phyloP scores from a whole-genome alignment of 2,329 filamentous ascomycete species.

The Xylaria digitata region DNA sequence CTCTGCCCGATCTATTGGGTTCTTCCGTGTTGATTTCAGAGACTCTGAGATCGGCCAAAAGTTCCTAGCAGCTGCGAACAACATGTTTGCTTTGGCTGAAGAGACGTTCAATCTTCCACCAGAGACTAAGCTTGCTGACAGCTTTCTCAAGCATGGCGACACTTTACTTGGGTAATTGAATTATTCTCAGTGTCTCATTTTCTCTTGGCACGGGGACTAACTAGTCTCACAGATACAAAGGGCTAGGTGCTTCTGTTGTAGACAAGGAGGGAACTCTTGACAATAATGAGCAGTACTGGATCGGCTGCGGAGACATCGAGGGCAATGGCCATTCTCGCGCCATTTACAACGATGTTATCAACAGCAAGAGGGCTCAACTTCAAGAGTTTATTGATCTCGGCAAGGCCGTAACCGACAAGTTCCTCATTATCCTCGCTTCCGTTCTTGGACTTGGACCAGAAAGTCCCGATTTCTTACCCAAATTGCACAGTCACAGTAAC shows the following conservation, averaged over 20 bases:
- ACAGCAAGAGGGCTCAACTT: slow-evolving; percentile 23
- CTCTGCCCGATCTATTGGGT: slow-evolving; percentile 32
- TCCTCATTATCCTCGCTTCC: slow-evolving; percentile 24
- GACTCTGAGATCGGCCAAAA: slow-evolving; percentile 30
- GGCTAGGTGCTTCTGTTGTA: slow-evolving; percentile 33
- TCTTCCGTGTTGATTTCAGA: slow-evolving; percentile 35
- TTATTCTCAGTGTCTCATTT: not conserved
- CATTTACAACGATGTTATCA: slow-evolving; percentile 35
- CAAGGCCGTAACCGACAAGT: slow-evolving; percentile 29
- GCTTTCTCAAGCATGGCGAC: slow-evolving; percentile 36
- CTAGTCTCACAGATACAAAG: slow-evolving; percentile 26
- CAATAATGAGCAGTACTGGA: slow-evolving; percentile 37
- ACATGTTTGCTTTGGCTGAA: slow-evolving; percentile 33
- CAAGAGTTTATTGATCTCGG: slow-evolving; percentile 35
- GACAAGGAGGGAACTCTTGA: slow-evolving; percentile 33
- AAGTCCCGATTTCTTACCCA: slow-evolving; percentile 24
- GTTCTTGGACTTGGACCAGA: slow-evolving; percentile 32
- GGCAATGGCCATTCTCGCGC: slow-evolving; percentile 31
- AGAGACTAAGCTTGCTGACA: slow-evolving; percentile 35
- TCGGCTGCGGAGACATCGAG: slow-evolving; percentile 35
- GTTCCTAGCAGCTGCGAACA: slow-evolving; percentile 29
- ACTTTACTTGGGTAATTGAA: slow-evolving; percentile 30
- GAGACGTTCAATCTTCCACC: slow-evolving; percentile 34
- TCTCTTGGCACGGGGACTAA: slow-evolving; percentile 8
- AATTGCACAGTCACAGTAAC: slow-evolving; percentile 36